These are phyloP conservation scores for Platanthera guangdongensis DNA, from an alignment of 106 monocot species.

Conservation along the genomic window DNA sequence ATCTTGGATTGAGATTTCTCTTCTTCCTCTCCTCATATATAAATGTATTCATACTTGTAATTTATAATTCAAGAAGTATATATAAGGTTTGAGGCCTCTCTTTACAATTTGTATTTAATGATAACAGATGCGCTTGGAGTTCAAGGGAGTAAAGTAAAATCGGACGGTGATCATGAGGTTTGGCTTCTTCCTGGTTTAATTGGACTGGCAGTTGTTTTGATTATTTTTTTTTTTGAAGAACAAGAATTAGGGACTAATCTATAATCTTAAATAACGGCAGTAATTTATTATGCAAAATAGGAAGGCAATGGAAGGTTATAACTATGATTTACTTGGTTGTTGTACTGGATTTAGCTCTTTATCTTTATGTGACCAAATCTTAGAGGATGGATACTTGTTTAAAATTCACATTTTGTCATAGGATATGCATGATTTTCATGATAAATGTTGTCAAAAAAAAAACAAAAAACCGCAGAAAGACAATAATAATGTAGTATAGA, in stretches of 20 bases:
- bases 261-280: neutral
- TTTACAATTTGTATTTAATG: neutral
- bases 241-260: neutral
- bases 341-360: neutral
- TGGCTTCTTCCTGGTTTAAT: neutral
- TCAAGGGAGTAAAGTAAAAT: conserved; percentile 52
- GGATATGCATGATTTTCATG: too few relatives aligned
- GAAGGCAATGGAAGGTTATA: neutral
- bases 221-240: neutral
- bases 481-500: too few relatives aligned
- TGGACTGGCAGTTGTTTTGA: neutral
- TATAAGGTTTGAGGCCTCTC: too few relatives aligned
- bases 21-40: too few relatives aligned
- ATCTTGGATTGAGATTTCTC: too few relatives aligned
- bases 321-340: neutral
- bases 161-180: conserved; percentile 28
- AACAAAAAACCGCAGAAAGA: too few relatives aligned
- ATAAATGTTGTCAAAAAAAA: too few relatives aligned
- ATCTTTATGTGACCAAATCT: neutral
- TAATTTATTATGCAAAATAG: neutral
- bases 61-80: too few relatives aligned
- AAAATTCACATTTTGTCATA: too few relatives aligned
- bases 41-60: too few relatives aligned
- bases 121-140: conserved; percentile 46
- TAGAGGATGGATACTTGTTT: neutral